phyloP scores from a whole-genome alignment of 352 stramenopile genomes.

The Globisporangium spiculum region DNA sequence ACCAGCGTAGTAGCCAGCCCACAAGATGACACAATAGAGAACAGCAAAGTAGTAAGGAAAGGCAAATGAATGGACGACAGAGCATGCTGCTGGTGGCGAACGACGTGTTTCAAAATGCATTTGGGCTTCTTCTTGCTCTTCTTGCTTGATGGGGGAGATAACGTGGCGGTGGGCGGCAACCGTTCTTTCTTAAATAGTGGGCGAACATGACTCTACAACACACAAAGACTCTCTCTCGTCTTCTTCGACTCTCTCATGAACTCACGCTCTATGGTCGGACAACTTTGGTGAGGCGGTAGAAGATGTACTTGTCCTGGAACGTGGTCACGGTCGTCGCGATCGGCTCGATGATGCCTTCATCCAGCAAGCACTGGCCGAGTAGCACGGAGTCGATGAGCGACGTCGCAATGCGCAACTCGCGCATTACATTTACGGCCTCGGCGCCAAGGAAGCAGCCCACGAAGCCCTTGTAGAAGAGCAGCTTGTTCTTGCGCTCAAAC shows the following conservation, averaged over 20 bases:
- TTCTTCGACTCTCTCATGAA: background rate
- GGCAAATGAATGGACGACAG: background rate
- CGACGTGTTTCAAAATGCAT: background rate
- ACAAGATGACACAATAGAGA: constrained; percentile 4
- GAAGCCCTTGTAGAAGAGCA: constrained; percentile 86
- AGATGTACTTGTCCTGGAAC: constrained; percentile 88
- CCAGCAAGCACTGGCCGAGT: constrained; percentile 73
- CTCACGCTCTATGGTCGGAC: constrained; percentile 27
- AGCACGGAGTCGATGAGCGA: constrained; percentile 79
- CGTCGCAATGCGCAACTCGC: constrained; percentile 65
- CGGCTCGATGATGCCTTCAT: constrained; percentile 77
- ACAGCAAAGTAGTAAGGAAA: background rate
- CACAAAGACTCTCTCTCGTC: constrained; percentile 3
- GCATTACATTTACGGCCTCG: constrained; percentile 82
- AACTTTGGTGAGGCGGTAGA: constrained; percentile 68
- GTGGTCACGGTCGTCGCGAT: constrained; percentile 64
- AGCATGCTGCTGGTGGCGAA: background rate
- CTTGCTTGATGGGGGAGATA: background rate
- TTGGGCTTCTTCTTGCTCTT: background rate
- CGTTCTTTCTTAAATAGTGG: constrained; percentile 38
- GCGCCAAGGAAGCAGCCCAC: constrained; percentile 78
- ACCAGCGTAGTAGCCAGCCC: background rate
- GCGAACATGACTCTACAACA: constrained; percentile 17
- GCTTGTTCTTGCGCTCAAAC: constrained; percentile 87
- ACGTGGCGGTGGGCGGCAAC: background rate